Conservation (phyloP, 257 asterid species). For the Nicotiana otophora region DNA sequence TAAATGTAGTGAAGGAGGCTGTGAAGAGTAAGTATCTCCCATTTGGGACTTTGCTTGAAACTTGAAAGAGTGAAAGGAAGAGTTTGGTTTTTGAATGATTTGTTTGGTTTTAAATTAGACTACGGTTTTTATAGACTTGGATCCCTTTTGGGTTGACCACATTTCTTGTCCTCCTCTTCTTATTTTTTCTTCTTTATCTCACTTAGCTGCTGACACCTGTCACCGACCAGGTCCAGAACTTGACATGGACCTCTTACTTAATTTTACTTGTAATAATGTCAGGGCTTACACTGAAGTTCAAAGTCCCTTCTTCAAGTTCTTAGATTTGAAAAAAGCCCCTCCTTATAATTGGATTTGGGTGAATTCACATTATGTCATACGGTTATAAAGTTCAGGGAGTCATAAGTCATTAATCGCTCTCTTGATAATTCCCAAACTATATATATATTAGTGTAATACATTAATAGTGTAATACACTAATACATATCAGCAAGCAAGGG, state of each 20-base stretch:
- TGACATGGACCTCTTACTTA: background rate
- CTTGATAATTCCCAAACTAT: background rate
- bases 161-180: background rate
- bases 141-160: background rate
- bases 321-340: background rate
- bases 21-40: conserved; percentile 38
- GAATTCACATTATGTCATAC: background rate
- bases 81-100: background rate
- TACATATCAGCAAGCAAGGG: no score
- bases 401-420: background rate
- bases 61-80: background rate
- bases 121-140: background rate
- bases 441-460: no score
- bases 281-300: no score
- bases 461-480: no score
- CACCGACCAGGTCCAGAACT: conserved; percentile 29
- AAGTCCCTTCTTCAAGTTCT: background rate
- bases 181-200: background rate
- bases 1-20: conserved; percentile 54
- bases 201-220: conserved; percentile 4
- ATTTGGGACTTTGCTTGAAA: background rate
- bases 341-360: background rate
- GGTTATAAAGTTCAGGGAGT: background rate
- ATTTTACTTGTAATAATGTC: background rate
- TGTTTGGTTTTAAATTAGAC: background rate